Evolutionary conservation across 345 rosid genomes (phyloP), one percentile per base, ranked within the genome.

Genomic region (Rubroshorea leprosula): DNA sequence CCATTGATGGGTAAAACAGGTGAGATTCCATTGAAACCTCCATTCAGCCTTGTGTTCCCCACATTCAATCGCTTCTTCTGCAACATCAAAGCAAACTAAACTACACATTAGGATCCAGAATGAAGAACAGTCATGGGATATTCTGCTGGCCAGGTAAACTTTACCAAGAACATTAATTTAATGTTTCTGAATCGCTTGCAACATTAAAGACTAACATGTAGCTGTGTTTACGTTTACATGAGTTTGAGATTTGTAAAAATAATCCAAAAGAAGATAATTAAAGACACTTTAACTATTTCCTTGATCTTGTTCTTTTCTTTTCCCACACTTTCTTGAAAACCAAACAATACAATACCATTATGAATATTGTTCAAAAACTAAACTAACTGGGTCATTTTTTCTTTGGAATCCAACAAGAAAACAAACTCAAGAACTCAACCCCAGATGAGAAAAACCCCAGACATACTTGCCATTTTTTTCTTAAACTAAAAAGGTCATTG

Each of bases 21-120:
- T n/a, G n/a, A n/a, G n/a, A n/a, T n/a, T n/a, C n/a, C n/a, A n/a
- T n/a, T n/a, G n/a, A n/a, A n/a, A n/a, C n/a, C n/a, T n/a, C n/a
- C n/a, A n/a, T n/a, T n/a, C n/a, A n/a, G n/a, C n/a, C n/a, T 35
- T 35, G 41, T 6, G 9, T 35, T 71, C 54, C 73, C 75, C 31
- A 63, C 79, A 60, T 75, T 61, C 49, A 63, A 59, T 23, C 72
- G 71, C 74, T 73, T 82, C 77, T 79, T 82, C 91, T 86, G 71
- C 54, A 31, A 58, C 15, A 24, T 20, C 20, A 5, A 21, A 24
- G 22, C 25, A n/a, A n/a, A n/a, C n/a, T n/a, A n/a, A n/a, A n/a
- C n/a, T n/a, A n/a, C n/a, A n/a, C n/a, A n/a, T n/a, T n/a, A n/a
- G 13, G n/a, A 45, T 19, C 25, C 29, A 19, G 4, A 57, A 16